Conservation (phyloP, 2,329 filamentous ascomycete genomes). For the Trichophyton mentagrophytes region DNA sequence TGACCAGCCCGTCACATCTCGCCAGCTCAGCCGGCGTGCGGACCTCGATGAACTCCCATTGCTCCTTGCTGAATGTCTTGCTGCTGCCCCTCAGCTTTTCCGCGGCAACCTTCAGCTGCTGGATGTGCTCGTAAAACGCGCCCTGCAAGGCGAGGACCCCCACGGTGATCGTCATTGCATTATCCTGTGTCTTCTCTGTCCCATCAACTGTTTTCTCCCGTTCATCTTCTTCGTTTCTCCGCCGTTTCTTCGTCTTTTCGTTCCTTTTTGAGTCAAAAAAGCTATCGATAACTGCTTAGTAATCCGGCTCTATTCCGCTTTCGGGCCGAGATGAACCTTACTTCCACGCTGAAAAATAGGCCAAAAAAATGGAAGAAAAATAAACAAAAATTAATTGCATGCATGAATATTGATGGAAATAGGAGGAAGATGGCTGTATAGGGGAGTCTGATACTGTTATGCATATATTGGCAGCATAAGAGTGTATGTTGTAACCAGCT, state of each 20-base stretch:
- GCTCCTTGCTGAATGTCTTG: slow-evolving; percentile 10
- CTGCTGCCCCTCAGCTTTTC: slow-evolving; percentile 29
- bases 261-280: neutral
- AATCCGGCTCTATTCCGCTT: neutral
- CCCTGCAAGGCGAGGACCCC: slow-evolving; percentile 72
- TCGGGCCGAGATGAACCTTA: neutral
- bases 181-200: neutral
- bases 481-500: no score
- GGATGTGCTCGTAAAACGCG: slow-evolving; percentile 79
- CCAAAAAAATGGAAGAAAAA: neutral
- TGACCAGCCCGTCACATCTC: slow-evolving; percentile 67
- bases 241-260: neutral
- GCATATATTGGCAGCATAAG: no score
- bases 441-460: no score
- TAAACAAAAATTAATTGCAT: neutral
- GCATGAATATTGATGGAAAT: no score
- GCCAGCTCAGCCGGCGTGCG: slow-evolving; percentile 60
- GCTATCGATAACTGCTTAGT: neutral
- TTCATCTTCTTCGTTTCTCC: neutral
- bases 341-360: no score
- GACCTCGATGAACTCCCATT: slow-evolving; percentile 62
- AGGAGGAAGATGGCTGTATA: no score
- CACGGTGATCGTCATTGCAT: slow-evolving; percentile 24
- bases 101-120: slow-evolving; percentile 58
- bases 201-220: no score